Conservation (phyloP, 2,329 filamentous ascomycete genomes). For the Huntiella omanensis region DNA sequence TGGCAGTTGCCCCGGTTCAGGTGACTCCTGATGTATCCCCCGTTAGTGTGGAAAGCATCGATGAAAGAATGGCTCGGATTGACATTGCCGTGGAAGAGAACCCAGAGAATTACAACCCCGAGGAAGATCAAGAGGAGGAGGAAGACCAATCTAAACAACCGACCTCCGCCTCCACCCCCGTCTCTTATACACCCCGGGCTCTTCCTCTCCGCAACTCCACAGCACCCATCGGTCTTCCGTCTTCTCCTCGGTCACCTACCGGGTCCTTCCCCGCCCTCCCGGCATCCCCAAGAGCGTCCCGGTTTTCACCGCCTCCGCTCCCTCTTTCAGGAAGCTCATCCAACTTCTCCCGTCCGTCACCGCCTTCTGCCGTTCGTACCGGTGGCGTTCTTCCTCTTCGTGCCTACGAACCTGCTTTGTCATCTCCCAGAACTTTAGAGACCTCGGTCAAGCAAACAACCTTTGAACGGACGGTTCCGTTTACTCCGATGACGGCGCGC, state of each 20-base stretch:
- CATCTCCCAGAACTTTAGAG: slow-evolving; percentile 28
- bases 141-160: neutral
- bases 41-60: slow-evolving; percentile 23
- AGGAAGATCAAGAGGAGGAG: neutral
- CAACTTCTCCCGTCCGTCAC: slow-evolving; percentile 29
- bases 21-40: slow-evolving; percentile 29
- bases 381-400: slow-evolving; percentile 40
- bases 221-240: slow-evolving; percentile 25
- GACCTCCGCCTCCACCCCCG: neutral
- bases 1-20: neutral
- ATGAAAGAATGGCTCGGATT: slow-evolving; percentile 25
- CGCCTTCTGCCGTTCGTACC: slow-evolving; percentile 36
- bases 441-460: slow-evolving; percentile 44
- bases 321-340: neutral
- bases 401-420: slow-evolving; percentile 38
- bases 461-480: slow-evolving; percentile 35
- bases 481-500: slow-evolving; percentile 37
- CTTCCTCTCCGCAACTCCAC: slow-evolving; percentile 20
- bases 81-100: neutral
- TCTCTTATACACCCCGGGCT: slow-evolving; percentile 16
- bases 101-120: neutral
- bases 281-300: slow-evolving; percentile 7
- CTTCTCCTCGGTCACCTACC: slow-evolving; percentile 17
- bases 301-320: neutral
- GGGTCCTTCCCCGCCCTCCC: slow-evolving; percentile 18